Base-by-base conservation (phyloP, 768 basidiomycete species). In the Neoboletus brunneissimus region DNA sequence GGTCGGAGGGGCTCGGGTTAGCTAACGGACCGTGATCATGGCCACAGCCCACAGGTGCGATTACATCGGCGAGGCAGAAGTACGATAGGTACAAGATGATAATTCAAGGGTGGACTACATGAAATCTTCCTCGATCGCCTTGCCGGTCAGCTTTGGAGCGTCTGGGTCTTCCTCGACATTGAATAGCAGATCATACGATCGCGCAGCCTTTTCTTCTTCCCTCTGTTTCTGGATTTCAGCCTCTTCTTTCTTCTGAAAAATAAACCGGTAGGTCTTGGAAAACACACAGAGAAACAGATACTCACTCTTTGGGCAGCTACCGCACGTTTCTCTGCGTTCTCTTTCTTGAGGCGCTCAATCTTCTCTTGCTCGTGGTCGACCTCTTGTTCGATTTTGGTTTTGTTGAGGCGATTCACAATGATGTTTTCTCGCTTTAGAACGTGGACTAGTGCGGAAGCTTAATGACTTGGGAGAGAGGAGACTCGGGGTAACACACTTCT, bases 331-430 rank as follows among this genome's bases (percentile, higher is more conserved):
- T 73, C 73, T 1, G 86, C 82, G 43, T 81, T 85, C 67, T 94
- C 93, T 53, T 76, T 75, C 69, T 93, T 94, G 63, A 93, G 70
- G 18, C 96, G 81, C 31, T 93, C 94, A 27, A 92, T 75, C 23
- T 81, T 80, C 62, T 96, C 95, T 62, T 88, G 84, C 67, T 98
- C 96, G 65, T 98, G 95, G 64, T 98, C 91, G 23, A 97, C 91
- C 35, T 81, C 79, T 29, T 78, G 80, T 73, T 92, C 92, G 49
- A 83, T 75, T 65, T 95, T 98, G 15, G 95, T 98, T 76, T 96
- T 97, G 74, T 91, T 94, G 42, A 98, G 76, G 27, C 95, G 85
- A 67, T 98, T 98, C 34, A 98, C 89, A 55, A 96, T 89, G 4
- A 78, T 62, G 67, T 99, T 99, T 61, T 96, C 90, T 32, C 95